Base-by-base conservation (phyloP, 2,329 filamentous ascomycete species). In the Cordyceps tenuipes region DNA sequence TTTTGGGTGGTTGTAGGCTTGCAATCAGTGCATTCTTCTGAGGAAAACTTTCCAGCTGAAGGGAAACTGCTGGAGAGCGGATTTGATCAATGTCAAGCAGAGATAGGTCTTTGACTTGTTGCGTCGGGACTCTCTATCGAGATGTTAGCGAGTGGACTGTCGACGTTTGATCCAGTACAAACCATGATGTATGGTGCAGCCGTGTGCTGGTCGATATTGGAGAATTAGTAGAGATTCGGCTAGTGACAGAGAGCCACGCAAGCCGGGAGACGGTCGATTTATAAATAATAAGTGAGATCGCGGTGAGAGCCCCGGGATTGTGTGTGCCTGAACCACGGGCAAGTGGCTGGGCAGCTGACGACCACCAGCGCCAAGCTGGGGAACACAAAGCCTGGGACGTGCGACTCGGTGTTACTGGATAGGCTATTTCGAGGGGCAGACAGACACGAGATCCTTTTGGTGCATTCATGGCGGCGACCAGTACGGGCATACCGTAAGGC, bases 1-100 rank as follows among this genome's bases (percentile, higher is more conserved):
- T 58, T 3, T 47, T 68, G 0, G 80, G 81, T 0, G 80, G 77
- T 5, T 74, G 68, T 12, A 83, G 68, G 51, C 75, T 78, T 63
- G 82, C 67, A 3, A 83, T 57, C 1, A 82, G 65, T 1, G 76
- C 39, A 8, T 46, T 52, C 48, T 59, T 52, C 13, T 23, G n/a
- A 6, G 56, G 48, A 8, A 46, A 23, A 19, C 36, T 52, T 48
- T 59, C 12, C 10, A 59, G 3, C 46, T 52, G 10, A n/a, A 59
- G 23, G 8, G n/a, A 10, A 13, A 36, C 6, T 2, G 48, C 7
- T 19, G 29, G 29, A 8, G 12, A n/a, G 34, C 3, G 12, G 12
- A 2, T 34, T 9, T 29, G 19, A 4, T 44, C n/a, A 6, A 23
- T 34, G 3, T 44, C 39, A 31, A 19, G n/a, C 4, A 59, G 46